Base-by-base conservation (phyloP, 2,329 filamentous ascomycete species). In the Pyrenophora graminea region DNA sequence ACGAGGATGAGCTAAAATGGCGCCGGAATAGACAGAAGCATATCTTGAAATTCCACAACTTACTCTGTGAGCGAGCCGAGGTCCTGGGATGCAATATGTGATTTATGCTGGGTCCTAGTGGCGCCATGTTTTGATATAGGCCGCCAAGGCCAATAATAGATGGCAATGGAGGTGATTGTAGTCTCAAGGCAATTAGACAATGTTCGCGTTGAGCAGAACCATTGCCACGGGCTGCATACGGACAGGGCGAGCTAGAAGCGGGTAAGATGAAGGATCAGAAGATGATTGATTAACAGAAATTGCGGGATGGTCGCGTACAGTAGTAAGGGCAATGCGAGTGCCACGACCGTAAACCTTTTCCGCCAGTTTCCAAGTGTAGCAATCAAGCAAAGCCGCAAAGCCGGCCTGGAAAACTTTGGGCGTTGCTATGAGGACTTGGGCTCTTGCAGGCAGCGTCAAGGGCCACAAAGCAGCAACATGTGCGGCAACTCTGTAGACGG, bases 171-270 rank as follows among this genome's bases (percentile, higher is more conserved):
- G 4, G 93, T 97, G 61, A 99, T 76, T 0, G 89, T 89, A n/a
- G 88, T 91, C 78, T 99, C 94, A 4, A 97, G 78, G 45, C 87
- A 94, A 75, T 99, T 99, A 47, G 93, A 97, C 67, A 99, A 88
- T 1, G 94, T 96, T 39, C 94, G 84, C 0, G 91, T 93, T 1
- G 91, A 94, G 75, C 88, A 94, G 74, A 94, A 97, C 90, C 90
- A 97, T 72, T 97, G 91, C 91, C 94, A 99, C 6, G 94, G 90
- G 73, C 86, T 96, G 64, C 86, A 77, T 37, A 89, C 73, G 3
- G 85, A 86, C 74, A 94, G 81, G 51, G 82, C 80, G 39, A 96
- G 78, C 86, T 91, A 71, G 52, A 58, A 56, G 52, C 48, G 49
- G 48, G 61, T 57, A 48, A 43, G 42, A 54, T 55, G 51, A 58